Percentiles rank a stretch among this genome's conserved stretches.
Evolutionary conservation across 2,329 filamentous ascomycete species (phyloP).

Genomic region (Cadophora sp.): DNA sequence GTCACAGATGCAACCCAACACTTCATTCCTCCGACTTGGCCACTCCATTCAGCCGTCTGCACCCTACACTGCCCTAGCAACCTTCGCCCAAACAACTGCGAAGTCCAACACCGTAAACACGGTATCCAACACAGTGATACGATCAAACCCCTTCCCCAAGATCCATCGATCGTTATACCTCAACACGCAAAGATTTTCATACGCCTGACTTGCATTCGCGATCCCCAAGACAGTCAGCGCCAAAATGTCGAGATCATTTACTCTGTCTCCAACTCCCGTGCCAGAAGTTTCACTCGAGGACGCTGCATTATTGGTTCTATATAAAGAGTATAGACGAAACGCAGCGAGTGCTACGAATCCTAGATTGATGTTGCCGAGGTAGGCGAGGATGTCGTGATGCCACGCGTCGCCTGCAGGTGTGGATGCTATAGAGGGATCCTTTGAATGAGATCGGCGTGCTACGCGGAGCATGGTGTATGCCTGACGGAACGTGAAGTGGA

Average conservation of each 20-base stretch:
- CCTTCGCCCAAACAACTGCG: conserved; percentile 10
- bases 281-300: neutral
- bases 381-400: conserved; percentile 19
- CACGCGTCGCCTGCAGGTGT: conserved; percentile 9
- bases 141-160: conserved; percentile 9
- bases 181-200: conserved; percentile 8
- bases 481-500: conserved; percentile 18
- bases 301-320: neutral
- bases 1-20: no score
- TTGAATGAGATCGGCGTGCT: neutral
- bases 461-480: conserved; percentile 6
- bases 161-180: conserved; percentile 10
- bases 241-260: conserved; percentile 16
- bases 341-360: conserved; percentile 11
- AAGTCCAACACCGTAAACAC: conserved; percentile 13
- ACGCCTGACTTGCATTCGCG: conserved; percentile 20
- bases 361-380: conserved; percentile 15
- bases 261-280: neutral
- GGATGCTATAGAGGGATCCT: conserved; percentile 1
- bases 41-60: no score
- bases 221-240: conserved; percentile 17
- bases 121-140: conserved; percentile 21
- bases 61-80: no score
- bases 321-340: conserved; percentile 1
- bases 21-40: no score